Evolutionary conservation across 306 rosid species (phyloP).

Genomic region (Quercus bicolor): DNA sequence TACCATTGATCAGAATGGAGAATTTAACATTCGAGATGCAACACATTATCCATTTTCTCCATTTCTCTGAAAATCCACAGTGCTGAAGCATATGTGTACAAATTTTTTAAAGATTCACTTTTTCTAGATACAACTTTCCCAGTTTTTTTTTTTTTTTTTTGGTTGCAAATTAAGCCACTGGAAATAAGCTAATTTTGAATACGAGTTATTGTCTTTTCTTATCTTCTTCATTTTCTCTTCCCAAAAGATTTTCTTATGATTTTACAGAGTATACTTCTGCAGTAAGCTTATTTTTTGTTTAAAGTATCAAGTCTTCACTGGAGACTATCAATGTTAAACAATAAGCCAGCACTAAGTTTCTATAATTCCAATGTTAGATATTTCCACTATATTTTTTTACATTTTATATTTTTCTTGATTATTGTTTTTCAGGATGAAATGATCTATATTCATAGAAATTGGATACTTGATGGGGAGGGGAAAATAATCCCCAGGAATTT

Average conservation of each 20-base stretch:
- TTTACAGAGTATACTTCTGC: neutral
- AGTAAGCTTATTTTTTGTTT: neutral
- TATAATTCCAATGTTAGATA: neutral
- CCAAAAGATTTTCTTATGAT: neutral
- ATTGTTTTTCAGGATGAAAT: conserved; percentile 64
- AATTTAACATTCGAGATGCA: too few species aligned
- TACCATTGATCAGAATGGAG: too few species aligned
- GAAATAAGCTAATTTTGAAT: too few species aligned
- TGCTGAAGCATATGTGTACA: too few species aligned
- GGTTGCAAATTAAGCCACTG: too few species aligned
- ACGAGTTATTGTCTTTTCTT: neutral
- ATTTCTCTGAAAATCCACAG: too few species aligned
- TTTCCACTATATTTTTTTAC: neutral
- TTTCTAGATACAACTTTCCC: too few species aligned
- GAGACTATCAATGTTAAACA: neutral
- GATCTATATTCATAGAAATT: conserved; percentile 62
- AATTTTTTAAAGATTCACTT: too few species aligned
- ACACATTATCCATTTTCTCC: too few species aligned
- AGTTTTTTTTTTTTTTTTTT: too few species aligned
- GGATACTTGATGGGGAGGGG: conserved; percentile 44
- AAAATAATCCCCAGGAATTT: conserved; percentile 68
- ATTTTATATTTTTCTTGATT: neutral
- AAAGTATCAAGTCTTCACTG: neutral
- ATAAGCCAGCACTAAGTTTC: neutral
- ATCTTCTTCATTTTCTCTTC: neutral